These are phyloP conservation scores for Colletotrichum higginsianum DNA, from an alignment of 2,329 filamentous ascomycete species.

Conservation along the genomic window DNA sequence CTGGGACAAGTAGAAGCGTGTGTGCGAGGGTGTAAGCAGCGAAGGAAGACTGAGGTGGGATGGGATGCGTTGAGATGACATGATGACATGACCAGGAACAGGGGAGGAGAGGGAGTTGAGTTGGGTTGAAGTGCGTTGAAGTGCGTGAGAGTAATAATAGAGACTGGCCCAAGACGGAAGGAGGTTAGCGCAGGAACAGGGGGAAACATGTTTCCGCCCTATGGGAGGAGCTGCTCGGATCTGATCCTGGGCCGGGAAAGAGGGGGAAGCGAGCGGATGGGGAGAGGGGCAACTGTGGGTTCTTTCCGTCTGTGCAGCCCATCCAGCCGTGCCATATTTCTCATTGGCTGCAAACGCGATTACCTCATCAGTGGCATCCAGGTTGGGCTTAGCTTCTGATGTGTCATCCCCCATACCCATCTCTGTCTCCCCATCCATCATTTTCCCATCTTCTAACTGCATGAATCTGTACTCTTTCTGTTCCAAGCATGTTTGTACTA, in stretches of 20 bases:
- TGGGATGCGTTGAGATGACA: too few species aligned
- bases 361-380: conserved; percentile 19
- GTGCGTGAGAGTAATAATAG: conserved; percentile 21
- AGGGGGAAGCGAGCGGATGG: conserved; percentile 21
- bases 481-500: too few species aligned
- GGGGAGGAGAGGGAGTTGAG: conserved; percentile 6
- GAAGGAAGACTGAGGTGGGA: conserved; percentile 8
- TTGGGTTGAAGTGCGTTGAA: too few species aligned
- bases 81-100: conserved; percentile 27
- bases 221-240: conserved; percentile 13
- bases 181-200: conserved; percentile 24
- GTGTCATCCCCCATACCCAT: not conserved
- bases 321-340: not conserved
- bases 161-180: conserved; percentile 11
- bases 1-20: not conserved
- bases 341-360: not conserved
- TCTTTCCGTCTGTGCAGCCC: conserved; percentile 14
- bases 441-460: not conserved
- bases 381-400: not conserved
- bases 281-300: conserved; percentile 26
- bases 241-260: conserved; percentile 25
- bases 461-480: not conserved
- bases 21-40: conserved; percentile 30
- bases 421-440: not conserved
- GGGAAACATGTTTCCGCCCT: conserved; percentile 21